Conservation (phyloP, 257 asterid species). For the Plantago major region DNA sequence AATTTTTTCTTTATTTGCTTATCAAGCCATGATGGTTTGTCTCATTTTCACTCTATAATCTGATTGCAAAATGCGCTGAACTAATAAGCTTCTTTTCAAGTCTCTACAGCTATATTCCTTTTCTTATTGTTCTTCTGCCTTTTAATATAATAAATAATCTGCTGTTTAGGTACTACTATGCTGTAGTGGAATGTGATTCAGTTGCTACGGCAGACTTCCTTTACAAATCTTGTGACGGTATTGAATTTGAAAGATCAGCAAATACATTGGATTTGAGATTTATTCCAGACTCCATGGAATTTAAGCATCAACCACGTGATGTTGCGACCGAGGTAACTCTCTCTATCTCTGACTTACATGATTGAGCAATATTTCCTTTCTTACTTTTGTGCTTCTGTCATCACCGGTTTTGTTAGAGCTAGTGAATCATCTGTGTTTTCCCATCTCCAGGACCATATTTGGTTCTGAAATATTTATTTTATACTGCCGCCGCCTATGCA, state of each 20-base stretch:
- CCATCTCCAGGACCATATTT: no score
- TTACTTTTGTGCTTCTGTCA: neutral
- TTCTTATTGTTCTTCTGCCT: conserved; percentile 5
- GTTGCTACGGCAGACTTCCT: conserved; percentile 87
- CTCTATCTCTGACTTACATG: conserved; percentile 8
- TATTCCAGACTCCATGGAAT: conserved; percentile 85
- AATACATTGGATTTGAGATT: conserved; percentile 88
- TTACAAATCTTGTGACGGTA: conserved; percentile 78
- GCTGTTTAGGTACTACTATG: conserved; percentile 70
- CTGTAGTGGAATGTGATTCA: conserved; percentile 90
- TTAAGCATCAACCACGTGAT: conserved; percentile 83
- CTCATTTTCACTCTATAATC: neutral
- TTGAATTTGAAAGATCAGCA: conserved; percentile 91
- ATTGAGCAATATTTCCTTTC: neutral
- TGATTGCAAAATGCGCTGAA: neutral
- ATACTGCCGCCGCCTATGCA: no score
- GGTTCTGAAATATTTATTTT: no score
- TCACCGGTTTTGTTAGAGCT: no score
- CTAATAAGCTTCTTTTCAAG: neutral
- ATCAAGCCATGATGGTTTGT: no score
- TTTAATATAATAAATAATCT: conserved; percentile 4
- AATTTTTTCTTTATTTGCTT: no score
- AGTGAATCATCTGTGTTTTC: no score
- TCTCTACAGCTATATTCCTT: neutral
- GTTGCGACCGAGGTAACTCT: conserved; percentile 71